Conservation (phyloP, 495 filamentous ascomycete species). For the Penicillium cosmopolitanum region DNA sequence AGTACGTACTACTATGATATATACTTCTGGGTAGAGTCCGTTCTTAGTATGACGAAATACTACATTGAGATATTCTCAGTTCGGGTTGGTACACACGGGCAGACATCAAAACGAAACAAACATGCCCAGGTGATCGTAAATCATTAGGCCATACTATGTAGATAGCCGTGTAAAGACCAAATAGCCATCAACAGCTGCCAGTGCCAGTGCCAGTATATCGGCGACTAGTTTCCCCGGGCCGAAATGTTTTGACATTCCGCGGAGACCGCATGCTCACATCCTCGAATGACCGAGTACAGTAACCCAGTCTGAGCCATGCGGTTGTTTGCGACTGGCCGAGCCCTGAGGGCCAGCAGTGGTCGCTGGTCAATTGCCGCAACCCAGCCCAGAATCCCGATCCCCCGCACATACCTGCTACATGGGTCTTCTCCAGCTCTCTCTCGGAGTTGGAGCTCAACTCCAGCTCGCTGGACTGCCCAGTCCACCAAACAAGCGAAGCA, state of each 20-base stretch:
- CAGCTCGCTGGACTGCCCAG: constrained; percentile 29
- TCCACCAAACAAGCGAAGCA: constrained; percentile 17
- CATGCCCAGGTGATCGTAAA: too few species aligned
- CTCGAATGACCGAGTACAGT: background rate
- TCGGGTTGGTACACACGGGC: too few species aligned
- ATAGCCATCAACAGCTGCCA: too few species aligned
- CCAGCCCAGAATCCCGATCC: constrained; percentile 31
- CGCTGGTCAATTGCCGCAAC: constrained; percentile 42
- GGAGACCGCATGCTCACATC: background rate
- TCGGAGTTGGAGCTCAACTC: constrained; percentile 43
- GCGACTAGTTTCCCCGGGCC: constrained; percentile 39
- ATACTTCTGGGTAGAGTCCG: background rate
- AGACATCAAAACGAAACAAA: too few species aligned
- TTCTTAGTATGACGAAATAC: too few species aligned
- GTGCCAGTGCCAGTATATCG: constrained; percentile 23
- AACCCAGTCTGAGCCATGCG: constrained; percentile 37
- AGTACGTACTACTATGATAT: background rate
- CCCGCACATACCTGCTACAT: constrained; percentile 26
- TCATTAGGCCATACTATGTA: background rate
- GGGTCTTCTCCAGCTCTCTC: constrained; percentile 19
- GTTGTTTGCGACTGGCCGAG: constrained; percentile 49
- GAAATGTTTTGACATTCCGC: constrained; percentile 26
- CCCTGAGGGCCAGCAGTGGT: constrained; percentile 44
- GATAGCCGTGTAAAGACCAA: too few species aligned
- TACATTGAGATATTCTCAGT: too few species aligned